Evolutionary conservation across 176 grass and related monocot species (phyloP), one percentile per base, ranked within the genome.

Genomic region (Triticum dicoccoides): DNA sequence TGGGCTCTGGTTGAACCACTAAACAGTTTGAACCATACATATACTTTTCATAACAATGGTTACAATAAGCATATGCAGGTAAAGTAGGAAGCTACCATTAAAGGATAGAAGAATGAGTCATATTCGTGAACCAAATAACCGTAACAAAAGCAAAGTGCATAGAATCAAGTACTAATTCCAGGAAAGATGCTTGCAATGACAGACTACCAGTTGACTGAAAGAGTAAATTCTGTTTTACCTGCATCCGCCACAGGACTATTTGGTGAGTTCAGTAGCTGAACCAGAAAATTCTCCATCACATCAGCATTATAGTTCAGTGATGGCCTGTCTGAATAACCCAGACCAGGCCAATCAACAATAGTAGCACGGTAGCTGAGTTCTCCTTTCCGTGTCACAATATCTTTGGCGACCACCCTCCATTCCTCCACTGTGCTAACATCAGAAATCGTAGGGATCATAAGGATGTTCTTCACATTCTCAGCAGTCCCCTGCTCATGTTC

Each of bases 341-440:
- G 84, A 41, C 97, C 94, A 76, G 97, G 97, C 97, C 97, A 99
- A 79, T 99, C 97, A 64, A 97, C 92, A 81, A 99, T 96, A 61
- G 92, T 99, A 88, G 94, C 92, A 78, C 77, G 85, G 81, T 92
- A 97, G 52, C 85, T 79, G 58, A 89, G 73, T 62, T 94, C 88
- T 85, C 92, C 90, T 89, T 94, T 90, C 74, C 73, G 73, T 17
- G 81, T 35, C 33, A 96, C 97, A 71, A 99, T 91, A 80, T 94
- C 94, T 78, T 88, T 93, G 17, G 94, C 97, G 0, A 93, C 89
- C 44, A 87, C 69, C 71, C 97, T 94, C 88, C 92, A 97, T 80
- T 99, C 92, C 74, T 99, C 94, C 18, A 99, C 94, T 10, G 92
- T 99, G 87, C 97, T 99, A 80, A 94, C 97, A 75, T 99, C 97